Conservation (phyloP, 148 eudicot species). For the Rhododendron ferrugineum region DNA sequence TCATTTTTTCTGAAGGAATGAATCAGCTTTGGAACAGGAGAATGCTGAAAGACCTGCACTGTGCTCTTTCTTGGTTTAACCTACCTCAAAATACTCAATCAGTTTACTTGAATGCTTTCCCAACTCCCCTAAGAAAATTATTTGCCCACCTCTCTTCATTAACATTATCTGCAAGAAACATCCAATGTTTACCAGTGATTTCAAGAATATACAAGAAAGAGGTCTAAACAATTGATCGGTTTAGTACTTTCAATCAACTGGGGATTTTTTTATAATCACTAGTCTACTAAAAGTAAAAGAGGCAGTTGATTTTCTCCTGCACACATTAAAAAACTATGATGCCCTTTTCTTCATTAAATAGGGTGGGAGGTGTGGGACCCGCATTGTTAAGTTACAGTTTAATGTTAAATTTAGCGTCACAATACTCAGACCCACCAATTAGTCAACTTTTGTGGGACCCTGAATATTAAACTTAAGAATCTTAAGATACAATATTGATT, state of each 20-base stretch:
- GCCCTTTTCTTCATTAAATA: too few relatives aligned
- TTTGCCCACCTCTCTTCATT: conserved; percentile 30
- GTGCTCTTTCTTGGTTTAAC: neutral
- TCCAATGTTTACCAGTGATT: neutral
- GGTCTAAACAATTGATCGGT: neutral
- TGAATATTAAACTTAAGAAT: too few relatives aligned
- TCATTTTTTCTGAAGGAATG: neutral
- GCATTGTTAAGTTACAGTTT: too few relatives aligned
- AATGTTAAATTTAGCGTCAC: too few relatives aligned
- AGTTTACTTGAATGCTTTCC: conserved; percentile 31
- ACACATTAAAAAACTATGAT: too few relatives aligned
- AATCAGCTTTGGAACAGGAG: neutral
- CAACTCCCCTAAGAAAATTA: conserved; percentile 36
- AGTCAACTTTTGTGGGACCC: too few relatives aligned
- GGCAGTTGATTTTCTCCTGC: too few relatives aligned
- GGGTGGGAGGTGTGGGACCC: too few relatives aligned
- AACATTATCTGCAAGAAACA: conserved; percentile 31
- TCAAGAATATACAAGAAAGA: neutral
- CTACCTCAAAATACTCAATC: conserved; percentile 43
- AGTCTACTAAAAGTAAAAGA: neutral
- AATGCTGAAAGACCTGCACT: neutral
- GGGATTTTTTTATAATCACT: neutral
- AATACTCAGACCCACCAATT: too few relatives aligned
- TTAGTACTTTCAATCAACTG: too few relatives aligned
- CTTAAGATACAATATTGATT: too few relatives aligned